Base-by-base conservation (phyloP, 2,329 filamentous ascomycete genomes). In the Exophiala phaeomuriformis region DNA sequence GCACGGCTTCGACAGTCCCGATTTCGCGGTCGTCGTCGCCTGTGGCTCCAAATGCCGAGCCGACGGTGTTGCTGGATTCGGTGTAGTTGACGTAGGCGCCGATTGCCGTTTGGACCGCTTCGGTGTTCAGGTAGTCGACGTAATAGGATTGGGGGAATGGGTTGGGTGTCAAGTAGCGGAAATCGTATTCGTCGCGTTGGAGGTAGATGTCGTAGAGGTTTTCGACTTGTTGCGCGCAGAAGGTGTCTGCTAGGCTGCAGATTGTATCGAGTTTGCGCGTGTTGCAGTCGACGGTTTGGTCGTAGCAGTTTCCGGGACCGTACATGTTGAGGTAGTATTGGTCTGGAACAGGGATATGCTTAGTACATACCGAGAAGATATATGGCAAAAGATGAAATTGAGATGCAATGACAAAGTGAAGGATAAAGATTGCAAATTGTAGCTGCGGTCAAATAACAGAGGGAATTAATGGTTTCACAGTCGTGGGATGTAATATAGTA, bases 231-330 rank as follows among this genome's bases (percentile, higher is more conserved):
- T 68, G 55, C 35, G 67, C 69, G 67, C 81, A 84, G 66, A 80
- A 82, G 52, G 66, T 68, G 64, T 83, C 79, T 1, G 82, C 80
- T 2, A 68, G 64, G 1, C 65, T 63, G 68, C 81, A 85, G 44
- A 80, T 66, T 3, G 70, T 47, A 46, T 62, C 43, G 45, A 71
- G 66, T 0, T 77, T 77, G 3, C 71, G 73, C 1, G 70, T 70
- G 56, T 76, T 75, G 72, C 81, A 85, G 56, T 77, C 70, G 8
- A 73, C 68, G n/a, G 78, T 75, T 51, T 74, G 72, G 61, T 83
- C 80, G 29, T 78, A 65, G 65, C 82, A 84, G 65, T 83, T 83
- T 32, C 81, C 81, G 1, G 71, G 63, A 1, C 80, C 81, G 63
- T 82, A 84, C 32, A 83, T 64, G 59, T 77, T 77, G 67, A 83